These are phyloP conservation scores for Pythium brachiatum DNA, from an alignment of 352 stramenopile genomes.

Conservation along the genomic window DNA sequence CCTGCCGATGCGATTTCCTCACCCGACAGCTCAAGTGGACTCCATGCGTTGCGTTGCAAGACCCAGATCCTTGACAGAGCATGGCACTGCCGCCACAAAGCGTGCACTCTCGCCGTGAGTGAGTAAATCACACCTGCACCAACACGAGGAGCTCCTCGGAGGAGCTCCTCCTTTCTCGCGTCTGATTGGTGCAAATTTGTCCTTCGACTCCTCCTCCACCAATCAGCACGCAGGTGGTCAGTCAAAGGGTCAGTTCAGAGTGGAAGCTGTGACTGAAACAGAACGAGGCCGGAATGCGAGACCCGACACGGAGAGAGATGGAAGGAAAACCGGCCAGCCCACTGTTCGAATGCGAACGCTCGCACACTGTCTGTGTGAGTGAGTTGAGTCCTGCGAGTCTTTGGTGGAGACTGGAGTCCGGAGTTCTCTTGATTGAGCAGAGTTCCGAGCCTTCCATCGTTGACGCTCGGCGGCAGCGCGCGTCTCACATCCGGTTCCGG, in stretches of 20 bases:
- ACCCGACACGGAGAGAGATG: neutral
- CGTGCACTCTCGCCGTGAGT: no score
- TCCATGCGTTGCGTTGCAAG: no score
- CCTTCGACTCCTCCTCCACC: conserved; percentile 1
- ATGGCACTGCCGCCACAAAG: no score
- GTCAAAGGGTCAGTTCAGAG: conserved; percentile 14
- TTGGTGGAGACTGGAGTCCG: no score
- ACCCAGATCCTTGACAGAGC: no score
- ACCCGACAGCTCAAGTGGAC: no score
- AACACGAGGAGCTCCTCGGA: no score
- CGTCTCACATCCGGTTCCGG: neutral
- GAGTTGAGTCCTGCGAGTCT: conserved; percentile 1
- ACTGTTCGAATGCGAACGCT: conserved; percentile 5
- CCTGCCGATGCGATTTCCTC: neutral
- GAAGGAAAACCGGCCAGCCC: no score
- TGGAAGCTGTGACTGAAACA: conserved; percentile 4
- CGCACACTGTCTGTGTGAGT: neutral
- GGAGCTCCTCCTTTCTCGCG: neutral
- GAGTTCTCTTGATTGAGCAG: no score
- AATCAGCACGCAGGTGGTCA: conserved; percentile 28
- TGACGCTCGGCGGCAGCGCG: neutral
- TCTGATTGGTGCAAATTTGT: conserved; percentile 1
- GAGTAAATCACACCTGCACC: no score
- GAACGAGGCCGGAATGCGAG: conserved; percentile 12
- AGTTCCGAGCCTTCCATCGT: neutral